Evolutionary conservation across 2,329 filamentous ascomycete species (phyloP).

Genomic region (Neoarthrinium moseri): DNA sequence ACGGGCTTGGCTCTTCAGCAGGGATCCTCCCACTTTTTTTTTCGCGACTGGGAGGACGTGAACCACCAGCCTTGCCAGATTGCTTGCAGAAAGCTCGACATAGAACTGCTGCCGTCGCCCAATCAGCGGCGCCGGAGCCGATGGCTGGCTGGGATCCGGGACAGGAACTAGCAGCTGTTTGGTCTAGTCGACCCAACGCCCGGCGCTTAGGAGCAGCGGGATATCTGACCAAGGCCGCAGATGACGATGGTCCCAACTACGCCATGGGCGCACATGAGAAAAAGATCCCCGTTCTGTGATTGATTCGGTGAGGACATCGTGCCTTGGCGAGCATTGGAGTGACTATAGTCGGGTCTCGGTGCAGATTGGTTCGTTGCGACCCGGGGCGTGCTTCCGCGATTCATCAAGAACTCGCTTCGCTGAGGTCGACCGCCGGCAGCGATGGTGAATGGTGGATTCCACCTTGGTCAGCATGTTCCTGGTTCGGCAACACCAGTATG

Average conservation of each 20-base stretch:
- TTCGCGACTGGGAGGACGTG: not conserved
- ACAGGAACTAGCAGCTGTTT: not conserved
- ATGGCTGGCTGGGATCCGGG: not conserved
- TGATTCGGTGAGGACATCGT: not conserved
- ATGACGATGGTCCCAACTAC: not conserved
- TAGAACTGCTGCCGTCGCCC: not conserved
- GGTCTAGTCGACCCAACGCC: not conserved
- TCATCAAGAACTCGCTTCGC: no score
- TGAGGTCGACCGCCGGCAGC: no score
- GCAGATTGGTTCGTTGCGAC: no score
- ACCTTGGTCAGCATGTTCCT: no score
- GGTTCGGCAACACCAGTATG: no score
- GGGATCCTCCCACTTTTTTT: not conserved
- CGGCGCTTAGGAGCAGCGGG: constrained; percentile 5
- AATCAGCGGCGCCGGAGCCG: constrained; percentile 1
- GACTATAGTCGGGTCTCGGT: no score
- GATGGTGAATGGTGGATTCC: no score
- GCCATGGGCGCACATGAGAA: not conserved
- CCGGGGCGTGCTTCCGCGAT: no score
- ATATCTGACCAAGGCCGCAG: not conserved
- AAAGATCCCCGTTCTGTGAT: not conserved
- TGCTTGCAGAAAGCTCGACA: constrained; percentile 2
- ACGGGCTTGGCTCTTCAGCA: not conserved
- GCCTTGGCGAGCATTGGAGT: not conserved
- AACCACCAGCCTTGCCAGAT: constrained; percentile 3